Evolutionary conservation across 1,139 yeast species (phyloP).

Genomic region (Ashbya aceris): DNA sequence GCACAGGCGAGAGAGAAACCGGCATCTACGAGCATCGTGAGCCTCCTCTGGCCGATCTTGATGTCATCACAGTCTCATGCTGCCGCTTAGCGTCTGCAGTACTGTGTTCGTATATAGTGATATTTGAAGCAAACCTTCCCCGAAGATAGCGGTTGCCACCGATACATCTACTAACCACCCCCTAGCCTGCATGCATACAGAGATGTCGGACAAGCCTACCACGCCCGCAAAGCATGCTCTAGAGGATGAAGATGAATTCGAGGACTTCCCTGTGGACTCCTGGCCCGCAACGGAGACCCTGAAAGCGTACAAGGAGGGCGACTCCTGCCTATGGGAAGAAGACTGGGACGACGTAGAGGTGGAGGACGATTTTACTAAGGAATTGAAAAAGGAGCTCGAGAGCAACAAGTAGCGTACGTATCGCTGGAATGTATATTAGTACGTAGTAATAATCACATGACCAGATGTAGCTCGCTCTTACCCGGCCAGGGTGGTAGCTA

Average conservation of each 20-base stretch:
- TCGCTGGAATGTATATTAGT: neutral
- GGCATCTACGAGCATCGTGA: too few relatives aligned
- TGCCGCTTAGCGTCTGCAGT: too few relatives aligned
- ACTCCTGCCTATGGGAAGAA: slow-evolving; percentile 75
- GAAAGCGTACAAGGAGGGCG: slow-evolving; percentile 27
- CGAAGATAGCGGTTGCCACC: too few relatives aligned
- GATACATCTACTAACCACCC: too few relatives aligned
- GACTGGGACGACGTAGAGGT: slow-evolving; percentile 94
- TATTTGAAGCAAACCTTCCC: too few relatives aligned
- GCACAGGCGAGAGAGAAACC: too few relatives aligned
- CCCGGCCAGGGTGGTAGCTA: neutral
- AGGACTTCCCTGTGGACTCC: slow-evolving; percentile 83
- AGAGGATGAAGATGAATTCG: slow-evolving; percentile 92
- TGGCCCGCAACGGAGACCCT: slow-evolving; percentile 45
- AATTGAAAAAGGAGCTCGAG: slow-evolving; percentile 43
- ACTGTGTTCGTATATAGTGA: too few relatives aligned
- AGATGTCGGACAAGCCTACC: slow-evolving; percentile 7
- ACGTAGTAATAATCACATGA: neutral
- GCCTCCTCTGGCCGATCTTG: too few relatives aligned
- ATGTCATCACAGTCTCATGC: too few relatives aligned
- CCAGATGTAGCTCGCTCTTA: neutral
- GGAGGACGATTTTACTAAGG: slow-evolving; percentile 72
- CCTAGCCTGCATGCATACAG: neutral
- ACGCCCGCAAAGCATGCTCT: slow-evolving; percentile 36
- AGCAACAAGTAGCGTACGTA: slow-evolving; percentile 7